Conservation (phyloP, 495 filamentous ascomycete genomes). For the Penicillium arizonense region DNA sequence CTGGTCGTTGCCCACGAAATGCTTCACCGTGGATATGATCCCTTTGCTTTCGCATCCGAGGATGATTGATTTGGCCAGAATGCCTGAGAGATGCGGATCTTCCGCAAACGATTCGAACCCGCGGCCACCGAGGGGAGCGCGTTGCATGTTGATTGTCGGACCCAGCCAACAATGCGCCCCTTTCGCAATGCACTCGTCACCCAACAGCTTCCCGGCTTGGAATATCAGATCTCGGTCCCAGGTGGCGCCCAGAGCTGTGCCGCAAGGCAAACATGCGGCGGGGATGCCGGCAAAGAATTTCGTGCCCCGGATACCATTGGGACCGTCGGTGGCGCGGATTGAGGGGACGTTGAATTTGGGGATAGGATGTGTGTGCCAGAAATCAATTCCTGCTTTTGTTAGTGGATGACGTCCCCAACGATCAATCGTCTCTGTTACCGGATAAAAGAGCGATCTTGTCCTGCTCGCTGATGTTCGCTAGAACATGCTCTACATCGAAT, state of each 20-base stretch:
- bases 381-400: conserved; percentile 44
- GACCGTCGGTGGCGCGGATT: conserved; percentile 61
- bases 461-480: conserved; percentile 23
- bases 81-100: conserved; percentile 64
- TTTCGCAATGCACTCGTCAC: conserved; percentile 60
- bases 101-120: conserved; percentile 73
- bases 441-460: conserved; percentile 34
- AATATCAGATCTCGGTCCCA: conserved; percentile 58
- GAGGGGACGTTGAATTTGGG: conserved; percentile 62
- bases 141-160: conserved; percentile 71
- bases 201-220: conserved; percentile 47
- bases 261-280: conserved; percentile 63
- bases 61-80: conserved; percentile 57
- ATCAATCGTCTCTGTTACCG: conserved; percentile 10
- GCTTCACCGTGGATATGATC: conserved; percentile 64
- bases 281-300: conserved; percentile 6
- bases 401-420: not conserved
- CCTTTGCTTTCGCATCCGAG: conserved; percentile 59
- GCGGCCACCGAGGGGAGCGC: conserved; percentile 66
- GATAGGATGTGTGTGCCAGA: conserved; percentile 70
- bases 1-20: conserved; percentile 72
- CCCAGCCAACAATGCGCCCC: conserved; percentile 64
- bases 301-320: conserved; percentile 53
- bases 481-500: conserved; percentile 31
- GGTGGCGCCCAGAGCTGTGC: conserved; percentile 62